A percentile compares a stretch with the other conserved stretches of the same genome.
Evolutionary conservation across 768 basidiomycete species (phyloP).

Genomic region (Termitomyces sp.): DNA sequence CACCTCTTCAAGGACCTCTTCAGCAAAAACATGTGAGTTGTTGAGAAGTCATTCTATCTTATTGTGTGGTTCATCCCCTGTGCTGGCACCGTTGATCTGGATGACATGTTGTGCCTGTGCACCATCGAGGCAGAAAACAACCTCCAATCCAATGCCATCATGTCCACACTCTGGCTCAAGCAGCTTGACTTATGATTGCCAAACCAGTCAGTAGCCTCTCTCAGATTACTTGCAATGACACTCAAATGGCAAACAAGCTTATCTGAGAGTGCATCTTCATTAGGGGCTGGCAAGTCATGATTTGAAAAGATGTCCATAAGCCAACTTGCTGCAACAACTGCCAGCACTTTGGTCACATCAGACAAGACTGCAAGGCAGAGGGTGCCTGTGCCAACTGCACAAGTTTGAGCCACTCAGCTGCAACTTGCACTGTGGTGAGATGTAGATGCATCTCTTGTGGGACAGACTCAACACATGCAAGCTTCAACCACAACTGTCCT

Average conservation of each 20-base stretch:
- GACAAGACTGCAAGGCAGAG: not conserved
- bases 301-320: not conserved
- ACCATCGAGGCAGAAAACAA: not conserved
- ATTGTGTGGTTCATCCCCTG: not conserved
- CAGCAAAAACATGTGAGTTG: not conserved
- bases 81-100: not conserved
- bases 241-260: not conserved
- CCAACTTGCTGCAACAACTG: not conserved
- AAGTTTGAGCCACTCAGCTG: too few relatives aligned
- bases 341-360: not conserved
- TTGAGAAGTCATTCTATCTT: not conserved
- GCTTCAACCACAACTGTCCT: not conserved
- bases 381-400: not conserved
- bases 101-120: not conserved
- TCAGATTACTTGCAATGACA: not conserved
- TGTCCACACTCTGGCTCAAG: not conserved
- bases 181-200: rapidly evolving
- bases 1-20: not conserved
- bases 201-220: not conserved
- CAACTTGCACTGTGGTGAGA: not conserved
- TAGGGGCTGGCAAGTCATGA: not conserved
- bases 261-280: not conserved
- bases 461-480: not conserved
- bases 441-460: not conserved
- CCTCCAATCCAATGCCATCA: not conserved